phyloP scores from a whole-genome alignment of 1,284 basidiomycete species.

The Sanghuangporus baumii region DNA sequence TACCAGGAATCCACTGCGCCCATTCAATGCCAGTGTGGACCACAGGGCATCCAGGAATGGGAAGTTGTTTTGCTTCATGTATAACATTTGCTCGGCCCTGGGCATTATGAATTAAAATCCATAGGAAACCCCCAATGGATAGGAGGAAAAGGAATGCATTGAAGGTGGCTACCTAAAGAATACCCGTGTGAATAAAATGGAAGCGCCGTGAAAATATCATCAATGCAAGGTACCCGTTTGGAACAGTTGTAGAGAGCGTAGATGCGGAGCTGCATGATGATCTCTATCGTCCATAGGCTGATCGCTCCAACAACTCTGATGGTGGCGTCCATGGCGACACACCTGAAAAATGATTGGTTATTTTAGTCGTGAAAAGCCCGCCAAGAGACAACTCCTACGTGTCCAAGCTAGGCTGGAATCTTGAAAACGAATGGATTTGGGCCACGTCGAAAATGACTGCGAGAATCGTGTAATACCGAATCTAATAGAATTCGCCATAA shows the following conservation, averaged over 20 bases:
- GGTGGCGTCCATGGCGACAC: constrained; percentile 33
- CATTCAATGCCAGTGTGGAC: constrained; percentile 42
- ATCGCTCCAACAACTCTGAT: constrained; percentile 34
- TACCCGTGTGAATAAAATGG: background rate
- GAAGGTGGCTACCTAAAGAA: constrained; percentile 25
- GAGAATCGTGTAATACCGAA: constrained; percentile 39
- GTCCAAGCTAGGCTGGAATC: constrained; percentile 6
- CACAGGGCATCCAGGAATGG: constrained; percentile 37
- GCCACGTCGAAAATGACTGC: constrained; percentile 35
- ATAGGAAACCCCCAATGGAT: constrained; percentile 34
- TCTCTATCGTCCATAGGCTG: constrained; percentile 37
- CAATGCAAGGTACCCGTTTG: constrained; percentile 25
- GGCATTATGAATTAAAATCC: constrained; percentile 33
- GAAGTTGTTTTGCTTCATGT: constrained; percentile 29
- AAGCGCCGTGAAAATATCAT: background rate
- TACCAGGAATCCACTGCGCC: constrained; percentile 37
- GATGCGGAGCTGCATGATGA: constrained; percentile 37
- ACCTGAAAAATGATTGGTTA: constrained; percentile 22
- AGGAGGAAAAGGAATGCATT: constrained; percentile 32
- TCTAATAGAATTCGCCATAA: constrained; percentile 23
- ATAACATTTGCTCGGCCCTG: constrained; percentile 29
- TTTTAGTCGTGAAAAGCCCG: background rate
- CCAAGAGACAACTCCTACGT: constrained; percentile 5
- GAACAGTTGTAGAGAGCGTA: constrained; percentile 35
- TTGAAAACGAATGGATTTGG: constrained; percentile 34